Evolutionary conservation across 306 rosid species (phyloP).

Genomic region (Malus orientalis): DNA sequence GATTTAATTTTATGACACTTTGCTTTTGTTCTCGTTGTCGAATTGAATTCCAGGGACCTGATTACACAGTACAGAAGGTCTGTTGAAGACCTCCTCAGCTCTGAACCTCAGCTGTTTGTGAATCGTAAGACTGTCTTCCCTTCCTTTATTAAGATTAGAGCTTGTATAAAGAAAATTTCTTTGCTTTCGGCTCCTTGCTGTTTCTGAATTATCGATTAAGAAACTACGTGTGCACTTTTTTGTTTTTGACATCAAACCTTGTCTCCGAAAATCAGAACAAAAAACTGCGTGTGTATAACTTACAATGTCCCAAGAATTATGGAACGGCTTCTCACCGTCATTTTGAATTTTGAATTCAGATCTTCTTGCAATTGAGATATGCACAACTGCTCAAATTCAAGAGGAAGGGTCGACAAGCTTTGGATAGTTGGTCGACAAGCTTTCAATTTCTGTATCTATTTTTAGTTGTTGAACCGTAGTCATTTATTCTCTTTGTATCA

Average conservation of each 20-base stretch:
- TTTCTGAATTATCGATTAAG: not conserved
- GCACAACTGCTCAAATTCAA: not conserved
- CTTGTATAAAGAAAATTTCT: not conserved
- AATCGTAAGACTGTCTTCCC: not conserved
- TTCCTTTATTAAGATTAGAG: not conserved
- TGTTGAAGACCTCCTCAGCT: conserved; percentile 63
- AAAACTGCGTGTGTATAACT: not conserved
- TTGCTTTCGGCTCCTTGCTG: not conserved
- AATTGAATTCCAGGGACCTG: conserved; percentile 46
- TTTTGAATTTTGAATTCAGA: not conserved
- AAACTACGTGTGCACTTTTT: not conserved
- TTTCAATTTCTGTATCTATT: not conserved
- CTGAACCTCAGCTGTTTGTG: conserved; percentile 37
- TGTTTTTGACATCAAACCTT: not conserved
- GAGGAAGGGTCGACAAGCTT: not conserved
- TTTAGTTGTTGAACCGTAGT: not conserved
- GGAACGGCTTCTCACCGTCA: not conserved
- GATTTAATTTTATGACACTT: not conserved
- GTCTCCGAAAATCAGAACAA: not conserved
- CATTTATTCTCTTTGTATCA: not conserved
- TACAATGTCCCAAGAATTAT: not conserved
- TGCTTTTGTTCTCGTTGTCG: not conserved
- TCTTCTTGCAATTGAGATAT: not conserved
- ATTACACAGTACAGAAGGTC: conserved; percentile 56
- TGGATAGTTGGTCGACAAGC: not conserved